Conservation (phyloP, 139 green algal species). For the Klebsormidium nitens region DNA sequence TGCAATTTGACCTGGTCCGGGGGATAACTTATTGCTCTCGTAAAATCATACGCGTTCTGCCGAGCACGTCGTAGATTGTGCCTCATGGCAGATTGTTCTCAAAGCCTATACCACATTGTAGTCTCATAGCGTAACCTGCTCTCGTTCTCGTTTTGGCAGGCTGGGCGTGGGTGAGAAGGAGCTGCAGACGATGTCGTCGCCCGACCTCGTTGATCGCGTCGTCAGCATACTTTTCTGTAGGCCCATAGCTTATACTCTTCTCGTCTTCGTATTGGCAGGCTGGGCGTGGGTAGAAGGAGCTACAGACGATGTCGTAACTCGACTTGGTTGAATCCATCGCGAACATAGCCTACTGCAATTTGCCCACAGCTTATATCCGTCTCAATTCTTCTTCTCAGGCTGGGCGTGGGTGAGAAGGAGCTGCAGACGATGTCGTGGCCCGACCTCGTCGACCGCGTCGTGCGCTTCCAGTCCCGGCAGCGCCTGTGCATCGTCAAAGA, state of each 20-base stretch:
- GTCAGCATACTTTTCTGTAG: too few species aligned
- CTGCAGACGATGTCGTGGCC: slow-evolving; percentile 76
- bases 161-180: slow-evolving; percentile 43
- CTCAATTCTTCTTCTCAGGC: slow-evolving; percentile 4
- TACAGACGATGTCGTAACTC: too few species aligned
- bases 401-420: slow-evolving; percentile 44
- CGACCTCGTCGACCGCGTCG: slow-evolving; percentile 74
- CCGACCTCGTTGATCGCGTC: slow-evolving; percentile 73
- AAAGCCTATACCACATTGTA: too few species aligned
- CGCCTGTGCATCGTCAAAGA: slow-evolving; percentile 70
- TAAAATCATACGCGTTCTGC: too few species aligned
- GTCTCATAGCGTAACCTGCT: too few species aligned
- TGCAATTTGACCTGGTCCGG: too few species aligned
- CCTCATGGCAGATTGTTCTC: too few species aligned
- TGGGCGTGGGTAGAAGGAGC: too few species aligned
- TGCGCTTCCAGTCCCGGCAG: slow-evolving; percentile 67
- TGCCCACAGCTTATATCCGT: neutral
- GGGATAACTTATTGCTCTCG: too few species aligned
- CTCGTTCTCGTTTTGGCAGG: slow-evolving; percentile 8
- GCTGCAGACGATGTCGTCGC: slow-evolving; percentile 74
- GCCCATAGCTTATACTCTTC: too few species aligned
- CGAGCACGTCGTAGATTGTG: too few species aligned
- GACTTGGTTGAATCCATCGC: neutral
- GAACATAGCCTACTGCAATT: neutral
- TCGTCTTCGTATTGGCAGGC: too few species aligned